Evolutionary conservation across 345 rosid genomes (phyloP), one percentile per base, ranked within the genome.

Genomic region (Aurinia saxatilis): DNA sequence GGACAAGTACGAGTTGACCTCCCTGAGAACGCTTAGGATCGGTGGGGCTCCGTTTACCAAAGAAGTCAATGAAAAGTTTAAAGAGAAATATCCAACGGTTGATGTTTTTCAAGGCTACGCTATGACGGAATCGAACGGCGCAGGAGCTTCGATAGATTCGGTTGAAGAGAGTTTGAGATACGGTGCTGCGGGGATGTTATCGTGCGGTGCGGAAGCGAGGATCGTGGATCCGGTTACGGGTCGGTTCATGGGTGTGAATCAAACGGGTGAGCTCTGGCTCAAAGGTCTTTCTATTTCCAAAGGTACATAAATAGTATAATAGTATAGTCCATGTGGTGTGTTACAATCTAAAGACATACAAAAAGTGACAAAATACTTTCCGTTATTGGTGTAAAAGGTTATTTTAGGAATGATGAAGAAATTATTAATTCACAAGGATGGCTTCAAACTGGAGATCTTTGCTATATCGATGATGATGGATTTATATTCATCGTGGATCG

Each of bases 41-140:
- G 97, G 95, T 1, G 97, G 97, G 5, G 97, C 97, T 4, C 92
- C 97, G 19, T 75, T 90, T 63, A 79, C 91, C 50, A 83, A 78
- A 75, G 97, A 84, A 47, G 85, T 82, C 63, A 83, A 75, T 35
- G 86, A 88, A 81, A 3, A 85, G 90, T 66, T 87, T 90, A 40
- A 0, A 47, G 78, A 76, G 57, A 80, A 74, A 67, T 87, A 82
- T 74, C 85, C 84, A 4, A 30, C 49, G 37, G 84, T 81, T 25
- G 60, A 25, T 18, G 82, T 90, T 64, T 67, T 79, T 40, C 86
- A 79, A 19, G 95, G 84, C 8, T 90, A 90, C 36, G 97, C 86
- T 6, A 56, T 90, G 71, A 90, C 95, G 0, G 97, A 90, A 65
- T 80, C 97, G 6, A 79, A 93, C 5, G 91, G 79, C 7, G 55